Base-by-base conservation (phyloP, 2,329 filamentous ascomycete species). In the Myriosclerotinia scirpicola region DNA sequence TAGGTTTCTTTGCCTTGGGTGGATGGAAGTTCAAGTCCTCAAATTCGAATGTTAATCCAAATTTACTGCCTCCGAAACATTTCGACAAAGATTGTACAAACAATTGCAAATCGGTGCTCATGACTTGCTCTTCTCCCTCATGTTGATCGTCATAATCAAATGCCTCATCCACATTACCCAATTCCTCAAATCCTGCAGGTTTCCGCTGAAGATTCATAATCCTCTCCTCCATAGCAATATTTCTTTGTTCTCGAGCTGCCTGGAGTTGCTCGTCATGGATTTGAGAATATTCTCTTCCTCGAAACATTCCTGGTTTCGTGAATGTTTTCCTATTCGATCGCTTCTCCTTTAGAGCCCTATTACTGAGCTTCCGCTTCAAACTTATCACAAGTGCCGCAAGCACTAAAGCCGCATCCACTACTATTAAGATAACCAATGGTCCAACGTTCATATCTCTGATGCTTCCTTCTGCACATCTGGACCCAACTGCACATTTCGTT, bases 21-120 rank as follows among this genome's bases (percentile, higher is more conserved):
- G 82, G 82, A 8, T 83, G 81, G 70, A 82, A 84, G 34, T 77
- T 77, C 3, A 86, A 77, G 50, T 82, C 77, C 5, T 80, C 76
- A 67, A 85, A 86, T 30, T 80, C 79, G 71, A 86, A 86, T 3
- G 80, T 82, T 22, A 86, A 76, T 3, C 84, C 84, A 67, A 85
- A 82, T 36, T 80, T 79, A 7, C 79, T 78, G 1, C 80, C 82
- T 44, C 83, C 81, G 1, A 84, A 82, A 22, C 82, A 82, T 68
- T 77, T 81, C 30, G 80, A 79, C 78, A 85, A 82, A 0, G 83
- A 85, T 54, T 82, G 79, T 34, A 86, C 79, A 70, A 86, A 85
- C 0, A 79, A 76, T 46, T 79, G 78, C 22, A 85, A 78, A 70
- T 84, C 77, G 0, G 72, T 58, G 69, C 76, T 40, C 73, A 74